phyloP scores from a whole-genome alignment of 176 grass and related monocot genomes.

The Puya raimondii region DNA sequence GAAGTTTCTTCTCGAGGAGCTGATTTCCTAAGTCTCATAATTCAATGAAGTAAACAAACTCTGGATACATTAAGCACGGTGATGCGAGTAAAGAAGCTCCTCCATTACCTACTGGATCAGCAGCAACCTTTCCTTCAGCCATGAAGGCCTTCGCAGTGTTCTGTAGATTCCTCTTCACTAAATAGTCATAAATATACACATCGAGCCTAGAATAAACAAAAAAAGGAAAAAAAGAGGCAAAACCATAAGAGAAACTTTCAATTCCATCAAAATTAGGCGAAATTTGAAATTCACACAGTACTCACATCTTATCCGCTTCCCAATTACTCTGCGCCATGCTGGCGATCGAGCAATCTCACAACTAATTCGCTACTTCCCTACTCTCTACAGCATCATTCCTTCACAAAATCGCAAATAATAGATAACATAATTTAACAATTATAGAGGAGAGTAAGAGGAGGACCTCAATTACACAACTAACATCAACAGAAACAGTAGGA shows the following conservation, averaged over 20 bases:
- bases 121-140: conserved; percentile 84
- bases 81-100: not conserved
- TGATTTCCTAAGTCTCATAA: not conserved
- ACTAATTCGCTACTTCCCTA: not conserved
- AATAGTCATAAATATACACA: conserved; percentile 97
- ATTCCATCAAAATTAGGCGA: not conserved
- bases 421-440: not conserved
- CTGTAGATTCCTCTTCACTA: conserved; percentile 86
- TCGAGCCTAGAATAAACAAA: conserved; percentile 52
- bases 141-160: conserved; percentile 90
- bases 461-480: not conserved
- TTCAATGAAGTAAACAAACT: not conserved
- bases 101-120: conserved; percentile 91
- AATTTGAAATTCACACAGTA: not conserved
- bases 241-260: not conserved
- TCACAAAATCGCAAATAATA: not conserved
- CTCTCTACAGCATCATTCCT: not conserved
- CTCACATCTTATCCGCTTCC: conserved; percentile 99
- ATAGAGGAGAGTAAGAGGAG: not conserved
- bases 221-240: not conserved
- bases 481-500: conserved; percentile 16
- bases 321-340: conserved; percentile 97
- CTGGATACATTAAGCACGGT: not conserved
- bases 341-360: conserved; percentile 3
- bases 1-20: no score